Evolutionary conservation across 495 filamentous ascomycete species (phyloP).

Genomic region (Tuber melanosporum): DNA sequence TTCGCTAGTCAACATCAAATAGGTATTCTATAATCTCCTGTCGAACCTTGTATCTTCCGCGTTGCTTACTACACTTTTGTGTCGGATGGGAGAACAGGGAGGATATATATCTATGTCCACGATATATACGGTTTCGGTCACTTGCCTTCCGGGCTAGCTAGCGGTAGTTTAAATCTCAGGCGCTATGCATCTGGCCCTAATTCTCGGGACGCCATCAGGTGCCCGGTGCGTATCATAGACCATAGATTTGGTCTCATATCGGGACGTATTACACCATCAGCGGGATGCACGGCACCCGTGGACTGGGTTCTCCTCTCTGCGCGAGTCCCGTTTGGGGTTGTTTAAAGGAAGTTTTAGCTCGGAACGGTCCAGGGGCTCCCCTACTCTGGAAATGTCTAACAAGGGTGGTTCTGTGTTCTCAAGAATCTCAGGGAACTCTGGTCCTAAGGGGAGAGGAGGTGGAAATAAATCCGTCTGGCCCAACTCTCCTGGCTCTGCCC

Average conservation of each 20-base stretch:
- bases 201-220: not conserved
- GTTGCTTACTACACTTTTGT: not conserved
- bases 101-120: not conserved
- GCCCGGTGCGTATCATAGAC: not conserved
- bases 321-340: too few species aligned
- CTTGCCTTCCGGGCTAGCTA: not conserved
- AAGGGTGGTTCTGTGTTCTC: too few species aligned
- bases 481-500: too few species aligned
- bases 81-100: not conserved
- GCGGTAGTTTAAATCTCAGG: not conserved
- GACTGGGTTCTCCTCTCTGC: not conserved
- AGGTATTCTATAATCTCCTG: not conserved
- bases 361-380: too few species aligned
- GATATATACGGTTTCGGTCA: not conserved
- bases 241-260: not conserved
- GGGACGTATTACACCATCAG: not conserved
- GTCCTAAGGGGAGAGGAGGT: too few species aligned
- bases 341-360: too few species aligned
- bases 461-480: too few species aligned
- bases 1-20: not conserved
- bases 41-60: not conserved
- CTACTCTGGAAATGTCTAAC: too few species aligned
- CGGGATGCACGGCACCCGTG: not conserved
- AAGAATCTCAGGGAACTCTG: too few species aligned
- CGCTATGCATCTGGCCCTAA: not conserved